Conservation (phyloP, 345 rosid species). For the Anastatica hierochuntica region DNA sequence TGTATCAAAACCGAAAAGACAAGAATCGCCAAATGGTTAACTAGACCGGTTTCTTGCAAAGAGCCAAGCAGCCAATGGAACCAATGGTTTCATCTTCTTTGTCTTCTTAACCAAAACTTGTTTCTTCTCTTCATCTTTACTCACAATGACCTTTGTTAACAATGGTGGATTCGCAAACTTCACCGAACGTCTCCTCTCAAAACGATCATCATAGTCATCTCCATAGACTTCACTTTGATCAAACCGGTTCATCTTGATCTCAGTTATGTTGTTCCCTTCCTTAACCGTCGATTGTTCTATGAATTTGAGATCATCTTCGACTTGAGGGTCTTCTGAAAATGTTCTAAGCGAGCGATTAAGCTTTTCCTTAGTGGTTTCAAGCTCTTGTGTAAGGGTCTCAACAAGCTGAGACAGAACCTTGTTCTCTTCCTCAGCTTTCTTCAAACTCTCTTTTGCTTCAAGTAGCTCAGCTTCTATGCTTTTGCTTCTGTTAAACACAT, state of each 20-base stretch:
- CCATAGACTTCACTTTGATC: too few relatives aligned
- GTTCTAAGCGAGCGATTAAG: slow-evolving; percentile 10
- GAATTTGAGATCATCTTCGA: slow-evolving; percentile 46
- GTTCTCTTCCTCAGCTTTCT: slow-evolving; percentile 43
- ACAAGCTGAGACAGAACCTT: slow-evolving; percentile 29
- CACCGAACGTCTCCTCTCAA: slow-evolving; percentile 55
- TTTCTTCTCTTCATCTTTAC: slow-evolving; percentile 28
- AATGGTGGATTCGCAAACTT: slow-evolving; percentile 60
- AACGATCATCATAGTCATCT: slow-evolving; percentile 17
- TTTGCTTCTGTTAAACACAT: slow-evolving; percentile 12
- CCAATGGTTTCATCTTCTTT: slow-evolving; percentile 35
- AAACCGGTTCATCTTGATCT: slow-evolving; percentile 14
- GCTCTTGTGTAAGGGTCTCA: slow-evolving; percentile 40
- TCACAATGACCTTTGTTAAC: slow-evolving; percentile 29
- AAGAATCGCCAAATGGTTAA: not conserved
- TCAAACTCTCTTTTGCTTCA: slow-evolving; percentile 44
- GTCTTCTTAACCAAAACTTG: slow-evolving; percentile 24
- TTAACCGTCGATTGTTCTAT: slow-evolving; percentile 29
- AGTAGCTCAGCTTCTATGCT: slow-evolving; percentile 46
- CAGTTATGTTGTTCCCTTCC: slow-evolving; percentile 13
- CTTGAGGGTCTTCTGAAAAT: slow-evolving; percentile 18
- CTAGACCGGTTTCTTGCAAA: slow-evolving; percentile 39
- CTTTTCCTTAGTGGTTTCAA: slow-evolving; percentile 40
- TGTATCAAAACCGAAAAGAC: too few relatives aligned
- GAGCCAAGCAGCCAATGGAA: slow-evolving; percentile 49